Percentiles rank a stretch among this genome's conserved stretches.
phyloP scores from a whole-genome alignment of 129 eudicot genomes.

The Flaveria trinervia region DNA sequence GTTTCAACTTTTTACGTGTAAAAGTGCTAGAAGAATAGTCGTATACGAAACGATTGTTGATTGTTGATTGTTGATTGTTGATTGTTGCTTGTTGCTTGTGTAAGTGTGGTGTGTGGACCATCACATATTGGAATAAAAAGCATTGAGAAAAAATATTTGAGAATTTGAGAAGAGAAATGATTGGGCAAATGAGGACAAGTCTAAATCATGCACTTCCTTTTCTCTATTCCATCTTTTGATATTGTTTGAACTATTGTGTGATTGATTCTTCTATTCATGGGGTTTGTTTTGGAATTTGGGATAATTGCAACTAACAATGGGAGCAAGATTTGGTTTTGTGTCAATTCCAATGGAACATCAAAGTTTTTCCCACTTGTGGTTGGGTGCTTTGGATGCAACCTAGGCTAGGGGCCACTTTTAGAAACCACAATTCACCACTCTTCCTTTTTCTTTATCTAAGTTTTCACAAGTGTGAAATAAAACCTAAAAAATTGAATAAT shows the following conservation, averaged over 20 bases:
- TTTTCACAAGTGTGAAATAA: neutral
- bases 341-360: conserved; percentile 41
- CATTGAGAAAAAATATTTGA: conserved; percentile 26
- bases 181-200: conserved; percentile 53
- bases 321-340: conserved; percentile 49
- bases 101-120: conserved; percentile 31
- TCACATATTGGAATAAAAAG: conserved; percentile 33
- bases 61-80: conserved; percentile 21
- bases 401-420: conserved; percentile 53
- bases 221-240: conserved; percentile 36
- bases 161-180: conserved; percentile 41
- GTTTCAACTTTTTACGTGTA: neutral
- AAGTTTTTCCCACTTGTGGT: conserved; percentile 41
- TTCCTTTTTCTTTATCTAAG: neutral
- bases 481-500: too few relatives aligned
- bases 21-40: conserved; percentile 5
- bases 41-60: conserved; percentile 23
- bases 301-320: conserved; percentile 52
- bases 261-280: conserved; percentile 42
- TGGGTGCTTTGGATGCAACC: conserved; percentile 49
- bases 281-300: conserved; percentile 49
- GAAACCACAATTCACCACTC: conserved; percentile 31
- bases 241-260: conserved; percentile 38
- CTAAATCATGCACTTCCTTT: conserved; percentile 51
- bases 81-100: neutral